These are phyloP conservation scores for Tylopilus subfusipes DNA, from an alignment of 768 basidiomycete genomes.

Conservation along the genomic window DNA sequence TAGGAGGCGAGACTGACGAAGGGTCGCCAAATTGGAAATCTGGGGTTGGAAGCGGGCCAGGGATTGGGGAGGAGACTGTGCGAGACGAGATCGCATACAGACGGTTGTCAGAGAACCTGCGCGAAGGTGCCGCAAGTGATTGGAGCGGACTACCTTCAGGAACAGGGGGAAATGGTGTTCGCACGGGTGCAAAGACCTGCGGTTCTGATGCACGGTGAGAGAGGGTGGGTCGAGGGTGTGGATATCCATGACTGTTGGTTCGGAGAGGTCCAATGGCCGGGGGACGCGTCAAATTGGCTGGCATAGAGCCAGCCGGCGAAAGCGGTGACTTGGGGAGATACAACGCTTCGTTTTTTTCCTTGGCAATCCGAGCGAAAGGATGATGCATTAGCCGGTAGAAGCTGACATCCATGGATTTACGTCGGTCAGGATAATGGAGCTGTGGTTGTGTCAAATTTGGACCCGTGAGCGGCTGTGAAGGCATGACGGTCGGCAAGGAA, in stretches of 20 bases:
- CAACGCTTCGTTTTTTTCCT: conserved; percentile 34
- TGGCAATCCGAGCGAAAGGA: conserved; percentile 31
- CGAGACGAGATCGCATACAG: conserved; percentile 49
- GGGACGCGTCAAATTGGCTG: conserved; percentile 36
- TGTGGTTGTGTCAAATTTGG: conserved; percentile 35
- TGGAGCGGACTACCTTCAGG: conserved; percentile 22
- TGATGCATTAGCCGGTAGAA: conserved; percentile 53
- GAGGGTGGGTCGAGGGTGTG: conserved; percentile 33
- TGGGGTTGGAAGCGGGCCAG: conserved; percentile 58
- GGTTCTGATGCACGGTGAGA: conserved; percentile 34
- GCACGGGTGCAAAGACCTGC: conserved; percentile 35
- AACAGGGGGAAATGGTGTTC: conserved; percentile 35
- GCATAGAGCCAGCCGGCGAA: conserved; percentile 29
- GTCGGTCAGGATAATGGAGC: conserved; percentile 35
- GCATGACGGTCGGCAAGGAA: conserved; percentile 47
- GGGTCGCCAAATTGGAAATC: conserved; percentile 64
- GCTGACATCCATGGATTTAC: conserved; percentile 39
- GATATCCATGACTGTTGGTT: conserved; percentile 45
- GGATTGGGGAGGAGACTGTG: conserved; percentile 42
- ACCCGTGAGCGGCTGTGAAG: conserved; percentile 23
- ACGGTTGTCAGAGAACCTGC: conserved; percentile 42
- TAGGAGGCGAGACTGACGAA: conserved; percentile 42
- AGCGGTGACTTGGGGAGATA: conserved; percentile 33
- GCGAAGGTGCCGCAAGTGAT: conserved; percentile 9
- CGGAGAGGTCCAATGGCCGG: conserved; percentile 40